These are phyloP conservation scores for Leptographium wingfieldii DNA, from an alignment of 2,329 filamentous ascomycete genomes.

Conservation along the genomic window DNA sequence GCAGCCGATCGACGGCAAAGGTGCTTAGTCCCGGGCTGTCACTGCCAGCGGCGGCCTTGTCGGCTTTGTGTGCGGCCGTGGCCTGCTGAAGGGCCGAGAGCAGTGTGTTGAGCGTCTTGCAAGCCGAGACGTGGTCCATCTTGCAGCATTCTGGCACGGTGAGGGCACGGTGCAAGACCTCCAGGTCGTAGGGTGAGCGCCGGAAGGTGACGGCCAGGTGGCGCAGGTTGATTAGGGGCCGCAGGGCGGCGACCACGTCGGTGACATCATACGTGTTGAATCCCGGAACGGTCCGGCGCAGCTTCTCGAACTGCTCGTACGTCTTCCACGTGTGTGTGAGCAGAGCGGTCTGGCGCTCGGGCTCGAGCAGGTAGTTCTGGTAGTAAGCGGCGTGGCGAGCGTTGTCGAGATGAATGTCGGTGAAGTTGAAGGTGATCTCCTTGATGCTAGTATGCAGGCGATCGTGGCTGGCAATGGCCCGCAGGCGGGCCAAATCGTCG, in stretches of 20 bases:
- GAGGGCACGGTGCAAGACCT: conserved; percentile 25
- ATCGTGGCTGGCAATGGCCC: conserved; percentile 29
- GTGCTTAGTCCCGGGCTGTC: conserved; percentile 16
- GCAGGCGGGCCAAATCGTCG: conserved; percentile 31
- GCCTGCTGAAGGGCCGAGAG: conserved; percentile 11
- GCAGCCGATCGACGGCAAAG: conserved; percentile 29
- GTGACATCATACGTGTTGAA: conserved; percentile 20
- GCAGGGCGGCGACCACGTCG: conserved; percentile 20
- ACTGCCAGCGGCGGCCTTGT: background rate
- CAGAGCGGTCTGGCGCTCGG: conserved; percentile 22
- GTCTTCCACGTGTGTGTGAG: conserved; percentile 23
- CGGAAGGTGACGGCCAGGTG: conserved; percentile 29
- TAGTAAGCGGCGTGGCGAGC: conserved; percentile 23
- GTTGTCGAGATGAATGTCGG: conserved; percentile 28
- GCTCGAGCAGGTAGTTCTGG: conserved; percentile 25
- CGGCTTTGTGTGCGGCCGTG: background rate
- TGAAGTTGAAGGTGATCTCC: conserved; percentile 32
- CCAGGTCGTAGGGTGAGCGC: conserved; percentile 26
- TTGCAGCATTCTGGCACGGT: conserved; percentile 26
- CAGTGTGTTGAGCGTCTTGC: conserved; percentile 19
- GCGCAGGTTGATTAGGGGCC: conserved; percentile 25
- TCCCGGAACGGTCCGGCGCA: conserved; percentile 20
- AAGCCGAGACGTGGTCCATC: conserved; percentile 24
- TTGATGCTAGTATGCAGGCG: conserved; percentile 28
- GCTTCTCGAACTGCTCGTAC: conserved; percentile 24